These are phyloP conservation scores for Persicaria tinctoria DNA, from an alignment of 148 eudicot species.

Conservation along the genomic window DNA sequence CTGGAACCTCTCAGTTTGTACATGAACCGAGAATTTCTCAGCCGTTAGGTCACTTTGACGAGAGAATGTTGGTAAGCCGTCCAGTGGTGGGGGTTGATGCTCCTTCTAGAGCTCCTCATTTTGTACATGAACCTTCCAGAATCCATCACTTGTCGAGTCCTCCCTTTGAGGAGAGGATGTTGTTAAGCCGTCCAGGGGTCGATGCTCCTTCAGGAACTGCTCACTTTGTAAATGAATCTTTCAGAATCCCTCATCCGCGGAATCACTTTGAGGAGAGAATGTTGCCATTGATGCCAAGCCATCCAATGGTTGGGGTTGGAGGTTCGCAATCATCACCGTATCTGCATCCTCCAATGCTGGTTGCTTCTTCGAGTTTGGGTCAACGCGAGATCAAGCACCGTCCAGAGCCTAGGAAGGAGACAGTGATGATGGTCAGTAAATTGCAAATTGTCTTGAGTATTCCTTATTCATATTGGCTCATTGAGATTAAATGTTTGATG, in stretches of 20 bases:
- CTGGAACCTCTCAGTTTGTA: neutral
- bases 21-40: constrained; percentile 16
- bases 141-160: neutral
- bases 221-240: neutral
- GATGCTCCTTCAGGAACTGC: neutral
- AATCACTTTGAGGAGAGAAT: constrained; percentile 12
- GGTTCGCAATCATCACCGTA: constrained; percentile 27
- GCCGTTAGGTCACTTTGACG: neutral
- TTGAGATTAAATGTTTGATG: neutral
- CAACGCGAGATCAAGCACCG: constrained; percentile 15
- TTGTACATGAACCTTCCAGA: neutral
- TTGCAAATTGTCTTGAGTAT: neutral
- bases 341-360: constrained; percentile 20
- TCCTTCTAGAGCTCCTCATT: neutral
- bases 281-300: constrained; percentile 10
- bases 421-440: neutral
- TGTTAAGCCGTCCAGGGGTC: too few relatives aligned
- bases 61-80: neutral
- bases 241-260: neutral
- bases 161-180: neutral
- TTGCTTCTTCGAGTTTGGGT: constrained; percentile 4
- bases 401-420: neutral
- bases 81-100: neutral
- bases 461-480: neutral
- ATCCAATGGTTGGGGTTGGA: constrained; percentile 14